Evolutionary conservation across 1,284 basidiomycete species (phyloP).

Genomic region (Takashimella tepidaria): DNA sequence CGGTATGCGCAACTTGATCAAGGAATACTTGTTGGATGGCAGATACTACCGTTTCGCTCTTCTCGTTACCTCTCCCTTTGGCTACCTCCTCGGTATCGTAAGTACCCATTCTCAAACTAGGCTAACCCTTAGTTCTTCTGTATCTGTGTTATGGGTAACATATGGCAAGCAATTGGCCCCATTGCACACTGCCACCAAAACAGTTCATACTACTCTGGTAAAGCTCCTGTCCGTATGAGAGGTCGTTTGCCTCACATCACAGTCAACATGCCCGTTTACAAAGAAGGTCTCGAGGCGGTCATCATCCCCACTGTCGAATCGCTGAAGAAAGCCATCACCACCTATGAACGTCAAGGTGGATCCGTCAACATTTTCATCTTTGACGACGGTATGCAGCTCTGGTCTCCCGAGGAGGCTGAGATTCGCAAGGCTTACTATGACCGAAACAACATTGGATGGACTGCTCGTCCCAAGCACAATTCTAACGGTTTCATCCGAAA

Average conservation of each 20-base stretch:
- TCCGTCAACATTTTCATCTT: constrained; percentile 46
- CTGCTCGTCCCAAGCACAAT: constrained; percentile 69
- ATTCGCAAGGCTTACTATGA: constrained; percentile 71
- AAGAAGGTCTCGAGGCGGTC: constrained; percentile 55
- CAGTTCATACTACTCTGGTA: constrained; percentile 54
- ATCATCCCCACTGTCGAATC: constrained; percentile 65
- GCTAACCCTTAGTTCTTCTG: constrained; percentile 42
- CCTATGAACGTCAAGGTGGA: constrained; percentile 49
- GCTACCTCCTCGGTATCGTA: constrained; percentile 68
- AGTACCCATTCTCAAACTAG: constrained; percentile 26
- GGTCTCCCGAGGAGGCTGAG: constrained; percentile 61
- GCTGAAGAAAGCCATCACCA: constrained; percentile 77
- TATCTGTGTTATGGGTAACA: constrained; percentile 45
- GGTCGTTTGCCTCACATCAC: constrained; percentile 54
- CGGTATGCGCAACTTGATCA: constrained; percentile 59
- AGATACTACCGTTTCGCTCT: constrained; percentile 61
- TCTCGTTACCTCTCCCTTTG: constrained; percentile 59
- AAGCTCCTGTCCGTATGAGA: constrained; percentile 43
- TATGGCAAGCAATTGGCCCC: constrained; percentile 50
- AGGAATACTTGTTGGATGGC: constrained; percentile 64
- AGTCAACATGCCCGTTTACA: constrained; percentile 60
- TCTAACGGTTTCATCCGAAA: constrained; percentile 70
- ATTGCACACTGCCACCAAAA: constrained; percentile 56
- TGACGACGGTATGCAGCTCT: constrained; percentile 60
- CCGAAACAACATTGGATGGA: constrained; percentile 75